These are phyloP conservation scores for Zygoascus biomembranicola DNA, from an alignment of 805 yeast genomes.

Conservation along the genomic window DNA sequence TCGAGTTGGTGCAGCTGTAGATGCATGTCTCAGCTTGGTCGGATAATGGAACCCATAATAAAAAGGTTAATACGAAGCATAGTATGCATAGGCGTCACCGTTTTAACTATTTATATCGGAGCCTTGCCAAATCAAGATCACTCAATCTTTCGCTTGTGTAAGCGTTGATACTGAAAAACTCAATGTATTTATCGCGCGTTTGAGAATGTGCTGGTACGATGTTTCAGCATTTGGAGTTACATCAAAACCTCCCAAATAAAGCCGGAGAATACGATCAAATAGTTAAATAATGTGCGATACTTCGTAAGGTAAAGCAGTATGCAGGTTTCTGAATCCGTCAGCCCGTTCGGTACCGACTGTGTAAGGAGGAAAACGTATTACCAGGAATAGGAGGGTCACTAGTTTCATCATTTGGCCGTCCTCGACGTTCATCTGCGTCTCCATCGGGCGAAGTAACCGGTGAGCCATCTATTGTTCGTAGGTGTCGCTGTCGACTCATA, in stretches of 20 bases:
- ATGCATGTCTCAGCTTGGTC: slow-evolving; percentile 39
- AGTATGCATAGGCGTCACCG: background rate
- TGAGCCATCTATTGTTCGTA: background rate
- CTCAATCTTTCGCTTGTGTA: no score
- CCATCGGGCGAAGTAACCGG: background rate
- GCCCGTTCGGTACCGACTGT: background rate
- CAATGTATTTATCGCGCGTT: no score
- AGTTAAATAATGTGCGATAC: no score
- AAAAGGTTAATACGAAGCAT: background rate
- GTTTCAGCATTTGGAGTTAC: no score
- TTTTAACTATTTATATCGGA: background rate
- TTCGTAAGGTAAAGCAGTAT: background rate
- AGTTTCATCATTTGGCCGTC: background rate
- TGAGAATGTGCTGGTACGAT: no score
- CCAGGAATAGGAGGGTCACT: background rate
- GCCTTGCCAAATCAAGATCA: no score
- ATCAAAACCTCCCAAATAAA: no score
- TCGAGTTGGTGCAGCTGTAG: slow-evolving; percentile 65
- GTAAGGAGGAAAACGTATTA: background rate
- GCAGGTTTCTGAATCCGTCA: background rate
- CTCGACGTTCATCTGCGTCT: background rate
- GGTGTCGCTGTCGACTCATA: background rate
- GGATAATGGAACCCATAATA: background rate
- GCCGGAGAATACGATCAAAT: no score
- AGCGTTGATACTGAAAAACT: no score